Evolutionary conservation across 768 basidiomycete species (phyloP).

Genomic region (Brasilioporus rufonigricans): DNA sequence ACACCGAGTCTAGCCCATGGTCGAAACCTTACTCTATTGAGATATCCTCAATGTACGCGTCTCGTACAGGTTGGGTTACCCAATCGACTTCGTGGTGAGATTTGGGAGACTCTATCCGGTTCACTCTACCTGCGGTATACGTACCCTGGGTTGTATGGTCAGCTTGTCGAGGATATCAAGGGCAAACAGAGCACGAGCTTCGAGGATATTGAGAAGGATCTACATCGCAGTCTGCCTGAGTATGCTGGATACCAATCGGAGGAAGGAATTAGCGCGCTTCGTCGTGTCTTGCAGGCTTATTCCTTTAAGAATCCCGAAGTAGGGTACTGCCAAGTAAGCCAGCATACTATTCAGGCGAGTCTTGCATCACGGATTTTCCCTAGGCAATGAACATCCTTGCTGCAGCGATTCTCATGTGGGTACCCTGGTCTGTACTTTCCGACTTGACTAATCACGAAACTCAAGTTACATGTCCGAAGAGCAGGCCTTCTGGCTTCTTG

Average conservation of each 20-base stretch:
- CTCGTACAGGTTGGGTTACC: constrained; percentile 96
- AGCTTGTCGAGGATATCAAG: constrained; percentile 70
- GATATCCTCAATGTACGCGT: constrained; percentile 96
- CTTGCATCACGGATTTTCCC: constrained; percentile 1
- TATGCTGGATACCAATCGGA: constrained; percentile 94
- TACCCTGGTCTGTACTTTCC: constrained; percentile 1
- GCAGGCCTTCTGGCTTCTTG: constrained; percentile 95
- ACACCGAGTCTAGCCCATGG: constrained; percentile 65
- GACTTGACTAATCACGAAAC: constrained; percentile 6
- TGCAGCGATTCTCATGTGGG: constrained; percentile 90
- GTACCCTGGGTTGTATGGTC: constrained; percentile 80
- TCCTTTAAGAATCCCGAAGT: constrained; percentile 92
- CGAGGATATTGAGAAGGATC: constrained; percentile 98
- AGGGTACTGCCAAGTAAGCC: constrained; percentile 86
- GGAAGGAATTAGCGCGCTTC: constrained; percentile 78
- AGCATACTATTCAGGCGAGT: neutral
- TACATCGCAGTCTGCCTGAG: constrained; percentile 94
- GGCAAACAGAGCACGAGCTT: constrained; percentile 85
- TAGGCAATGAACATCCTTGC: constrained; percentile 98
- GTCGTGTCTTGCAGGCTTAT: constrained; percentile 92
- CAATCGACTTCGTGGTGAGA: constrained; percentile 90
- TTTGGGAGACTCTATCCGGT: constrained; percentile 97
- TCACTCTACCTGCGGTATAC: constrained; percentile 87
- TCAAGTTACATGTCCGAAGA: constrained; percentile 97
- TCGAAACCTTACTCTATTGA: constrained; percentile 89